Evolutionary conservation across 345 rosid species (phyloP).

Genomic region (Heritiera littoralis): DNA sequence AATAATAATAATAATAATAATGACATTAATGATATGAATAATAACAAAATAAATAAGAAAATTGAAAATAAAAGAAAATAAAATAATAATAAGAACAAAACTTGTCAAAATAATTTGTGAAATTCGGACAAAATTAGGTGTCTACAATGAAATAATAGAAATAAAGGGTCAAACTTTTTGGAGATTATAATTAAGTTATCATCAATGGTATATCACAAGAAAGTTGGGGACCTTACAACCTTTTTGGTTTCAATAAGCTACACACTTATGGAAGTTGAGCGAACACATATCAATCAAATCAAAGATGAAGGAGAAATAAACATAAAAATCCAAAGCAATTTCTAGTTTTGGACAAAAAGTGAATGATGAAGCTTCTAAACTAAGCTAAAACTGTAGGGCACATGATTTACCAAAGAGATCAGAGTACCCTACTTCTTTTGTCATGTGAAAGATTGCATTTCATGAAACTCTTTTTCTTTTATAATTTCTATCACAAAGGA

Average conservation of each 20-base stretch:
- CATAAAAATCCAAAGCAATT: not conserved
- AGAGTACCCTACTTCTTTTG: not conserved
- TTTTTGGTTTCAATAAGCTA: slow-evolving; percentile 19
- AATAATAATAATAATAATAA: too few species aligned
- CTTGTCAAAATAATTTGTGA: too few species aligned
- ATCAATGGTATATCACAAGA: slow-evolving; percentile 21
- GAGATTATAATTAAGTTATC: slow-evolving; percentile 33
- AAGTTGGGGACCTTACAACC: slow-evolving; percentile 12
- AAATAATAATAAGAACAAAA: too few species aligned
- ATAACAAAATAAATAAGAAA: too few species aligned
- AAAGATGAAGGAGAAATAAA: not conserved
- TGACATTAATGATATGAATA: too few species aligned
- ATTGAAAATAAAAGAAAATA: too few species aligned
- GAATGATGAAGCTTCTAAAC: slow-evolving; percentile 23
- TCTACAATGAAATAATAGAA: not conserved
- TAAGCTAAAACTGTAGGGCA: slow-evolving; percentile 9
- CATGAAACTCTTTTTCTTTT: slow-evolving; percentile 14
- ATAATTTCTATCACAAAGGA: slow-evolving; percentile 12
- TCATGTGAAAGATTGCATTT: slow-evolving; percentile 34
- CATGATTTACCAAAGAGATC: not conserved
- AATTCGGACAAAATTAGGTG: too few species aligned
- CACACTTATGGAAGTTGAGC: slow-evolving; percentile 10
- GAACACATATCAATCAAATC: slow-evolving; percentile 19
- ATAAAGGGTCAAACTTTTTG: slow-evolving; percentile 8
- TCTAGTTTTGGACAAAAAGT: slow-evolving; percentile 9